Conservation (phyloP, 148 eudicot genomes). For the Bassia scoparia region DNA sequence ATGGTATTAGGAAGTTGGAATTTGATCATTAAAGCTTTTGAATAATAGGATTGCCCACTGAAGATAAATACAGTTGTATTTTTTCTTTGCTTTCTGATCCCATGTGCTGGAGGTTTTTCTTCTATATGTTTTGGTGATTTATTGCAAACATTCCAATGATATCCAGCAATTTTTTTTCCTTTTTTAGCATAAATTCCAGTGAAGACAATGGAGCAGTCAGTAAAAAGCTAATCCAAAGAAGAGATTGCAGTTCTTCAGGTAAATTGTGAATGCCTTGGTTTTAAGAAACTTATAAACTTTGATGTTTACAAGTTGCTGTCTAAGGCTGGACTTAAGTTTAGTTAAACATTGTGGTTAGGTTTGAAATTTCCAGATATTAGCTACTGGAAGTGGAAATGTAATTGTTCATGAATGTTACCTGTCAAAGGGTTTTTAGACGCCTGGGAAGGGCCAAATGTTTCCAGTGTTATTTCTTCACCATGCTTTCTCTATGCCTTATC, state of each 20-base stretch:
- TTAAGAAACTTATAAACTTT: neutral
- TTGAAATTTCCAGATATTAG: neutral
- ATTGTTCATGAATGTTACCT: neutral
- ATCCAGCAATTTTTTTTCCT: neutral
- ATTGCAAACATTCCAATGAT: neutral
- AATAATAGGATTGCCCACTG: too few species aligned
- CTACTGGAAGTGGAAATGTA: neutral
- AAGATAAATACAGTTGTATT: neutral
- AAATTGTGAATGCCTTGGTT: neutral
- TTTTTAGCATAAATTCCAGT: constrained; percentile 44
- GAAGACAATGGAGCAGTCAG: constrained; percentile 41
- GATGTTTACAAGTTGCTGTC: neutral
- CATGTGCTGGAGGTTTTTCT: neutral
- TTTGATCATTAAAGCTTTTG: too few species aligned
- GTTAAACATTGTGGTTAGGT: neutral
- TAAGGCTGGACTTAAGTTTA: neutral
- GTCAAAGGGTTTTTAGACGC: neutral
- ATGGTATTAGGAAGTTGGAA: neutral
- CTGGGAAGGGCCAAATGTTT: neutral
- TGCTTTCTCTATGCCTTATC: too few species aligned
- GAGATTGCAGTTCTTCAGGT: constrained; percentile 73
- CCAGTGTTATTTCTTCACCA: neutral
- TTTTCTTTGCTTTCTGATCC: neutral
- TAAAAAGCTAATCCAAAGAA: constrained; percentile 54
- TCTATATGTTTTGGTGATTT: neutral